Evolutionary conservation across 2,329 filamentous ascomycete genomes (phyloP).

Genomic region (Fusarium sp.): DNA sequence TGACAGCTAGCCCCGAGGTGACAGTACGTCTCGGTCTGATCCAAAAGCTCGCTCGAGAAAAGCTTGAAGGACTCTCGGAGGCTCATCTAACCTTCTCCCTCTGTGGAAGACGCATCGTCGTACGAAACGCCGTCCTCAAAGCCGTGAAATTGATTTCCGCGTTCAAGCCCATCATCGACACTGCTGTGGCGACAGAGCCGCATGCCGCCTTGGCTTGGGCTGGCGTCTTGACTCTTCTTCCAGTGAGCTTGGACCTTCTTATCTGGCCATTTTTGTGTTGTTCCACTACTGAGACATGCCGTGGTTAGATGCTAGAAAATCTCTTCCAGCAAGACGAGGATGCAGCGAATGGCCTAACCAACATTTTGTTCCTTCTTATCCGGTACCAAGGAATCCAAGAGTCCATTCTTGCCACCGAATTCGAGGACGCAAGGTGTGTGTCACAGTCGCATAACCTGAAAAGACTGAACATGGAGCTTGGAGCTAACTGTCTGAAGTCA

Average conservation of each 20-base stretch:
- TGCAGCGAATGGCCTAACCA: conserved; percentile 2
- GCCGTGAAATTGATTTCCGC: neutral
- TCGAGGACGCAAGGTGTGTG: neutral
- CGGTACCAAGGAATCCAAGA: conserved; percentile 9
- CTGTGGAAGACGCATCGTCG: neutral
- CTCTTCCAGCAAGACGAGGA: conserved; percentile 5
- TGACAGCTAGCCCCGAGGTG: neutral
- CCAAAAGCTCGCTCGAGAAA: neutral
- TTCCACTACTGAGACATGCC: neutral
- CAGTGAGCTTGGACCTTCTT: conserved; percentile 1
- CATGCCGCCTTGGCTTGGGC: conserved; percentile 15
- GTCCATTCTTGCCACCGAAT: neutral
- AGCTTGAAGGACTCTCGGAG: neutral
- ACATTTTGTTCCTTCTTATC: conserved; percentile 4
- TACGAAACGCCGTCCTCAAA: conserved; percentile 6
- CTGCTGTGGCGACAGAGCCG: conserved; percentile 8
- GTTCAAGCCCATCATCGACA: conserved; percentile 9
- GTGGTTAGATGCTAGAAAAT: conserved; percentile 1
- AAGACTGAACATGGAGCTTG: neutral
- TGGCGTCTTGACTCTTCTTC: conserved; percentile 6
- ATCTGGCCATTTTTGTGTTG: neutral
- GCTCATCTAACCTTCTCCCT: neutral
- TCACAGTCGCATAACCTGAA: neutral
- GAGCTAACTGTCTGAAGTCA: neutral
- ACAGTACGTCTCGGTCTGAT: neutral